Conservation (phyloP, 345 rosid species). For the Citrus trifoliata region DNA sequence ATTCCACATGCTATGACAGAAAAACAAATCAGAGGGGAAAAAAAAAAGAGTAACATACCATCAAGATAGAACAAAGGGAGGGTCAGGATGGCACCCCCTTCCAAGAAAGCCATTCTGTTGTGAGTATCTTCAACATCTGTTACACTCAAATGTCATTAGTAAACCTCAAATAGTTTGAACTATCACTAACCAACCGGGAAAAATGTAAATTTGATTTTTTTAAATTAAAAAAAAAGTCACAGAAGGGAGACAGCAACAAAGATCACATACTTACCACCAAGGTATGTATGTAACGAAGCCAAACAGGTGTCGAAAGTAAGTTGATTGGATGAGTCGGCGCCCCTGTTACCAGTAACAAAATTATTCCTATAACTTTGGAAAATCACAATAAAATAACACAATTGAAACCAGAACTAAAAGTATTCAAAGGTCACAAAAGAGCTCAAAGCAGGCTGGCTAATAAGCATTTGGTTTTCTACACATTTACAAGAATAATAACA, state of each 20-base stretch:
- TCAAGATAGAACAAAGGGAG: conserved; percentile 83
- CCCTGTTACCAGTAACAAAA: conserved; percentile 21
- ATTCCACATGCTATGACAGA: not conserved
- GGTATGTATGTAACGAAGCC: conserved; percentile 88
- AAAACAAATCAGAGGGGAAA: not conserved
- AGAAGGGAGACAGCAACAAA: not conserved
- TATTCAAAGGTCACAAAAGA: no score
- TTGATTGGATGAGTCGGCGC: conserved; percentile 30
- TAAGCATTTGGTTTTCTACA: not conserved
- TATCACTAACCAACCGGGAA: not conserved
- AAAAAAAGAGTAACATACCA: conserved; percentile 37
- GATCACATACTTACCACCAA: conserved; percentile 61
- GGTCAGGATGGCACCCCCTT: conserved; percentile 65
- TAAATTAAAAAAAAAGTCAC: no score
- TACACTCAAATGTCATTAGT: not conserved
- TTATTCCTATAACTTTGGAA: not conserved
- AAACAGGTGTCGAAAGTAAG: conserved; percentile 62
- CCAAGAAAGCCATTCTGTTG: conserved; percentile 64
- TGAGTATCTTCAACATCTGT: conserved; percentile 92
- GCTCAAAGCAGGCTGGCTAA: not conserved
- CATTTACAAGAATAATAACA: not conserved
- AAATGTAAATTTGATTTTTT: no score
- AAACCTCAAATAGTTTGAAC: conserved; percentile 10
- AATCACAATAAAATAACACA: not conserved
- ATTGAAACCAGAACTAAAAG: not conserved